phyloP scores from a whole-genome alignment of 768 basidiomycete genomes.

The Russula virescens region DNA sequence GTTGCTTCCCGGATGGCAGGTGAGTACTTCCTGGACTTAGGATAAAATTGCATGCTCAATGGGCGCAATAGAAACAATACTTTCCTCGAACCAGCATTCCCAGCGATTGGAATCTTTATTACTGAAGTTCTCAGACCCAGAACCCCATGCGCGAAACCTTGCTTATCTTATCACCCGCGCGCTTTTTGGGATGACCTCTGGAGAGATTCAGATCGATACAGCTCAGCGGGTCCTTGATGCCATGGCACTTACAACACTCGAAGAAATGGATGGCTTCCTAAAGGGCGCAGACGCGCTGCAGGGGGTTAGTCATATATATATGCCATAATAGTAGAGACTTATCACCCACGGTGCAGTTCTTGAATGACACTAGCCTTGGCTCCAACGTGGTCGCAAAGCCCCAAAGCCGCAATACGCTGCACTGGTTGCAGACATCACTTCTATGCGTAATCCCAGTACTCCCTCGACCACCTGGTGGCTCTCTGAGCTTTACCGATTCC shows the following conservation, averaged over 20 bases:
- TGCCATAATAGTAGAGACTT: neutral
- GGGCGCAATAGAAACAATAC: slow-evolving; percentile 51
- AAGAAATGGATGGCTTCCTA: slow-evolving; percentile 38
- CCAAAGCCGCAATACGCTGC: slow-evolving; percentile 47
- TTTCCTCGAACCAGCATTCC: slow-evolving; percentile 42
- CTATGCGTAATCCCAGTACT: slow-evolving; percentile 48
- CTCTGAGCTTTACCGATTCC: slow-evolving; percentile 47
- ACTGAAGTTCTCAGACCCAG: slow-evolving; percentile 42
- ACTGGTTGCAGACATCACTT: slow-evolving; percentile 54
- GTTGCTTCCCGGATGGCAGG: slow-evolving; percentile 63
- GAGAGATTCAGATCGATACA: slow-evolving; percentile 51
- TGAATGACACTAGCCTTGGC: slow-evolving; percentile 41
- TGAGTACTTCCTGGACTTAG: slow-evolving; percentile 29
- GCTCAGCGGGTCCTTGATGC: slow-evolving; percentile 44
- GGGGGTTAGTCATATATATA: slow-evolving; percentile 26
- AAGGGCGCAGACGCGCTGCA: slow-evolving; percentile 29
- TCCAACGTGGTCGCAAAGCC: slow-evolving; percentile 54
- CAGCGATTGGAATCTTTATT: slow-evolving; percentile 47
- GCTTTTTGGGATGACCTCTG: slow-evolving; percentile 50
- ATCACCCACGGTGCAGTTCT: slow-evolving; percentile 34
- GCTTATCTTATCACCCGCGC: slow-evolving; percentile 59
- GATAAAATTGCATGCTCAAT: neutral
- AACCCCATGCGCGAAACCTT: slow-evolving; percentile 50
- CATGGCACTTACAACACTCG: slow-evolving; percentile 43
- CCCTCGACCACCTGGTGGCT: slow-evolving; percentile 36